Evolutionary conservation across 345 rosid genomes (phyloP), one percentile per base, ranked within the genome.

Genomic region (Xanthoceras sorbifolium): DNA sequence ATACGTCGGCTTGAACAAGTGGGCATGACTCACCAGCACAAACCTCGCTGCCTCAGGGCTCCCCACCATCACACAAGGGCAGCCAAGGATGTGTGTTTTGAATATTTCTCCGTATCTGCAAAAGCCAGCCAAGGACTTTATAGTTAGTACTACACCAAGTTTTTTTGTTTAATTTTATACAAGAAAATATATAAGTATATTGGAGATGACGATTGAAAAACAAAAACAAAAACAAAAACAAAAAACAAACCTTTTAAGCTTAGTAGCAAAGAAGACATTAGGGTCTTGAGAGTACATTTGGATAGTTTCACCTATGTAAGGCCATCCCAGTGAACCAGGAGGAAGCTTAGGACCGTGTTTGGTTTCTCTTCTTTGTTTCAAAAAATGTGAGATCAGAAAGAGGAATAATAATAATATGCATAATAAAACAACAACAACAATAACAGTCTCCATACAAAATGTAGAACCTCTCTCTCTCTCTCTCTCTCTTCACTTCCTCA

Each of bases 261-360:
- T 94, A 55, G 80, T 64, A 18, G 84, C 78, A 73, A 91, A 94
- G 90, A 94, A 94, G 78, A 85, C 31, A 72, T 86, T 88, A 0
- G 98, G 98, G 79, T 94, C 83, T 69, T 90, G 88, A 74, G 98
- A 89, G 79, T 91, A 94, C 60, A 94, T 91, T 76, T 87, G 94
- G 66, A 86, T 86, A 64, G 98, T 94, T 74, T 94, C 93, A 34
- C 97, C 97, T 20, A 94, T 62, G 80, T 79, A 90, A 54, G 98
- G 98, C 93, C 88, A 91, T 17, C 97, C 97, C 92, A 90, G 83
- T 67, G 97, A 90, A 69, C 98, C 98, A 4, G 98, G 97, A 61
- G 98, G 97, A 66, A 92, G 94, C 79, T 87, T 86, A 63, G 76
- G n/a, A 79, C 64, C 79, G 29, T 73, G 46, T 72, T 70, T 64